Percentiles rank a stretch among this genome's conserved stretches.
Conservation (phyloP, 2,329 filamentous ascomycete genomes). For the Emmonsiellopsis sp. region DNA sequence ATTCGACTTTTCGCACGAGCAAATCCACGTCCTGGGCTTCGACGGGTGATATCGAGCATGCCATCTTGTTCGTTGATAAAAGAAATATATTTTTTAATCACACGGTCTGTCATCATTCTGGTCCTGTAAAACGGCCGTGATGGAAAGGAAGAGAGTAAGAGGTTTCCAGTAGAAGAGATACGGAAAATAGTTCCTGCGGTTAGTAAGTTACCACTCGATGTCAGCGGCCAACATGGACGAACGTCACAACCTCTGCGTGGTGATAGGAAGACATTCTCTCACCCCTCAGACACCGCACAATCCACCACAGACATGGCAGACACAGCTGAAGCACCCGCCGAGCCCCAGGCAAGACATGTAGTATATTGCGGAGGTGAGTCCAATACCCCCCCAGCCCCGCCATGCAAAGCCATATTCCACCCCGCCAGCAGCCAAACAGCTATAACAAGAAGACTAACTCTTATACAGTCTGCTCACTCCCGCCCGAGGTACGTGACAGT, state of each 20-base stretch:
- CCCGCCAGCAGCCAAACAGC: neutral
- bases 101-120: no score
- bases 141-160: no score
- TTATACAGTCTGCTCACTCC: constrained; percentile 52
- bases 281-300: no score
- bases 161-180: no score
- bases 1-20: constrained; percentile 5
- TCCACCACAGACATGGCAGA: constrained; percentile 8
- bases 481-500: constrained; percentile 52
- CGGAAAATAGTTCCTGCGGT: no score
- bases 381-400: neutral
- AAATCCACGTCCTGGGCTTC: neutral
- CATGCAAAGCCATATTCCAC: neutral
- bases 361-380: constrained; percentile 53
- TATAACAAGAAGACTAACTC: constrained; percentile 3
- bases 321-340: constrained; percentile 13
- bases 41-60: neutral
- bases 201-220: no score
- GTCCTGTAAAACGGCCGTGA: no score
- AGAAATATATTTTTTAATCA: no score
- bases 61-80: neutral
- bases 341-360: constrained; percentile 45
- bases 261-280: no score
- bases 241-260: no score
- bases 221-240: no score